phyloP scores from a whole-genome alignment of 257 asterid genomes.

The Solanum neorickii region DNA sequence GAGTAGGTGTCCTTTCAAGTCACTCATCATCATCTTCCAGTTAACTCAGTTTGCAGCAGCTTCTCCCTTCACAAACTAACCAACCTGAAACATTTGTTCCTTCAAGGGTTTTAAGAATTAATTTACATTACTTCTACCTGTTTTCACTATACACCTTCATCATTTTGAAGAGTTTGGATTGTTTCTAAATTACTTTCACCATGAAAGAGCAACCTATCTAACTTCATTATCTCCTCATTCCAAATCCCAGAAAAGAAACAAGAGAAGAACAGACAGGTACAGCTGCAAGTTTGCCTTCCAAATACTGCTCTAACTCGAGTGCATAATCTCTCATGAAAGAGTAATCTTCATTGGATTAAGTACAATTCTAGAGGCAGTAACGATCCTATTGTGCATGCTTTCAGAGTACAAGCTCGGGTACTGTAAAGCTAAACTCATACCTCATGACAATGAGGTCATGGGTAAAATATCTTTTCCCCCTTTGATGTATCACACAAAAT shows the following conservation, averaged over 20 bases:
- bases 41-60: background rate
- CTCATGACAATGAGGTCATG: background rate
- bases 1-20: background rate
- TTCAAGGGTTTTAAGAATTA: background rate
- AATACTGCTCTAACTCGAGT: background rate
- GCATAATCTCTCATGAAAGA: background rate
- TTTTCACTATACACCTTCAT: background rate
- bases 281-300: background rate
- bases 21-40: background rate
- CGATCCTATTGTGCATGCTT: background rate
- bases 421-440: background rate
- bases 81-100: background rate
- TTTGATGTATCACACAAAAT: background rate
- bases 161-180: background rate
- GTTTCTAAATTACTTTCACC: background rate
- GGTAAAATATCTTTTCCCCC: background rate
- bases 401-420: background rate
- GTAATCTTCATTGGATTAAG: background rate
- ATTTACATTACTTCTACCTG: background rate
- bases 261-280: background rate
- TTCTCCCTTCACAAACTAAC: background rate
- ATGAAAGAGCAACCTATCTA: background rate
- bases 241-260: background rate
- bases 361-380: background rate
- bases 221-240: background rate